phyloP scores from a whole-genome alignment of 768 basidiomycete genomes.

The Amanita fuliginea region DNA sequence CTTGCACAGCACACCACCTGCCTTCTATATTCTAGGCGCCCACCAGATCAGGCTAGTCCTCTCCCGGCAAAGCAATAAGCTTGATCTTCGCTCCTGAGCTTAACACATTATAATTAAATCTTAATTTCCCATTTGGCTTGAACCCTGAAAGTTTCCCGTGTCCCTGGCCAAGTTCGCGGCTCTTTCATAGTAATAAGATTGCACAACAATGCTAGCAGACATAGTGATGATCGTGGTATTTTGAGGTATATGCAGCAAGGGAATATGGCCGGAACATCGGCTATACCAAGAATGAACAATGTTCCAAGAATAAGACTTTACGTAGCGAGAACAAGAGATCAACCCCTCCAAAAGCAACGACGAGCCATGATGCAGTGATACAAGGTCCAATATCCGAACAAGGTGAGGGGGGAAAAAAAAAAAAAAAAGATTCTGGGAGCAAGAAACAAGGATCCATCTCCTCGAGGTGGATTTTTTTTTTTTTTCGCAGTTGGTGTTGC shows the following conservation, averaged over 20 bases:
- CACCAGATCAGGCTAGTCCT: neutral
- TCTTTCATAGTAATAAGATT: neutral
- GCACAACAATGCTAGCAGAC: neutral
- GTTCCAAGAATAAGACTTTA: conserved; percentile 4
- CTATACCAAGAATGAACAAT: conserved; percentile 6
- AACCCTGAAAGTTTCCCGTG: conserved; percentile 1
- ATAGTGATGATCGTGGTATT: neutral
- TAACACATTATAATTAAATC: conserved; percentile 5
- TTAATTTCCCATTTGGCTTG: conserved; percentile 3
- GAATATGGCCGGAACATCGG: conserved; percentile 5
- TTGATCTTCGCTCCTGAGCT: conserved; percentile 6
- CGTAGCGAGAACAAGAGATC: conserved; percentile 4
- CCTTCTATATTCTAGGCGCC: neutral
- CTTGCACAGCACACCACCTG: neutral
- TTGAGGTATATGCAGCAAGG: conserved; percentile 6
- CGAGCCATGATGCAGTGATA: neutral
- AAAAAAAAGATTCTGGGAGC: neutral
- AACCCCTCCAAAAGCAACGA: neutral
- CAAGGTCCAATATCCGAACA: neutral
- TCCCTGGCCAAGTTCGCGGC: conserved; percentile 2
- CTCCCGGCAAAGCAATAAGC: neutral
- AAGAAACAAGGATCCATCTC: conserved; percentile 7
- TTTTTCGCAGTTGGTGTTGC: neutral
- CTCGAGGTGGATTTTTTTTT: conserved; percentile 2
- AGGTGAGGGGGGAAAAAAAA: too few species aligned